These are phyloP conservation scores for Cryphonectria parasitica DNA, from an alignment of 2,329 filamentous ascomycete species.

Conservation along the genomic window DNA sequence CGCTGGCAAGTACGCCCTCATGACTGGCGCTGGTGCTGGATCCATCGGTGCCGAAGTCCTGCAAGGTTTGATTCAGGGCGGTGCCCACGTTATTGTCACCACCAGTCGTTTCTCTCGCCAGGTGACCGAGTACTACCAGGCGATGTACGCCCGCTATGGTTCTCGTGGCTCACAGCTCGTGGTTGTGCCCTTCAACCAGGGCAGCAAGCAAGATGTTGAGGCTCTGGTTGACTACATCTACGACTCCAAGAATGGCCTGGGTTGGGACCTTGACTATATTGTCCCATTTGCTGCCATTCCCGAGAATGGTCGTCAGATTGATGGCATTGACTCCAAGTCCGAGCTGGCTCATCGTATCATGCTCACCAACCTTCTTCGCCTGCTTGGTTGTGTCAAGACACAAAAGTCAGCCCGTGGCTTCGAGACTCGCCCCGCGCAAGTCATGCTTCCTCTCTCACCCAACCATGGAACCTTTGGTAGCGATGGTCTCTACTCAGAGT, in stretches of 20 bases:
- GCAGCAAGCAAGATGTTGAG: conserved; percentile 97
- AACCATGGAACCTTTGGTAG: conserved; percentile 99
- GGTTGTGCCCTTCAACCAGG: conserved; percentile 98
- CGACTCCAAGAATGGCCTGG: conserved; percentile 91
- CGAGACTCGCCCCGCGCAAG: conserved; percentile 94
- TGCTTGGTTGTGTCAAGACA: conserved; percentile 86
- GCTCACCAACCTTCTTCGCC: conserved; percentile 93
- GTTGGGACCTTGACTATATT: conserved; percentile 97
- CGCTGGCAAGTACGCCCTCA: conserved; percentile 92
- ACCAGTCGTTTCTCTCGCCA: conserved; percentile 96
- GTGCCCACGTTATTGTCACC: conserved; percentile 94
- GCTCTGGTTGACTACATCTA: conserved; percentile 96
- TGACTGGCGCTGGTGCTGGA: conserved; percentile 97
- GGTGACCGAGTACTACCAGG: conserved; percentile 98
- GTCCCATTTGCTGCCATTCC: conserved; percentile 97
- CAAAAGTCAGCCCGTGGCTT: conserved; percentile 88
- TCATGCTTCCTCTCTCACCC: conserved; percentile 92
- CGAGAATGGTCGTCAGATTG: conserved; percentile 96
- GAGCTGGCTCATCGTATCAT: conserved; percentile 98
- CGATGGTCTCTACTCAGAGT: conserved; percentile 97
- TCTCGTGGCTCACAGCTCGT: conserved; percentile 94
- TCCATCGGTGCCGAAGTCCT: conserved; percentile 97
- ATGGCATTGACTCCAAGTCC: conserved; percentile 94
- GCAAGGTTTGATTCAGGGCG: conserved; percentile 93
- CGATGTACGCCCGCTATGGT: conserved; percentile 95